phyloP scores from a whole-genome alignment of 2,329 filamentous ascomycete genomes.

The Talaromyces sp. region DNA sequence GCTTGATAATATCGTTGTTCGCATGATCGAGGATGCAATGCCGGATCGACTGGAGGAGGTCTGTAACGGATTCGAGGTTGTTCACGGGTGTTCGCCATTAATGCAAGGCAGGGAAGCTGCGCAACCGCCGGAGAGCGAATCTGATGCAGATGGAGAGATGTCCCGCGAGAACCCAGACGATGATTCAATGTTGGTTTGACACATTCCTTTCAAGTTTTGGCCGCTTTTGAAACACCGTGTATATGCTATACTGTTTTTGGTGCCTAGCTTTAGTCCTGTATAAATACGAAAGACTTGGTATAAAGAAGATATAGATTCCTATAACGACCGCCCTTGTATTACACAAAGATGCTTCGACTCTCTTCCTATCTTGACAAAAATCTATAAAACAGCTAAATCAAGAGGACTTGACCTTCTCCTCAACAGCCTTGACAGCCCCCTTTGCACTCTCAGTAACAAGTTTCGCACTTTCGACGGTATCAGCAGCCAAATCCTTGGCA shows the following conservation, averaged over 20 bases:
- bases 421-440: constrained; percentile 6
- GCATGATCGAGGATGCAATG: constrained; percentile 23
- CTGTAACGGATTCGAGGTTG: neutral
- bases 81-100: neutral
- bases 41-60: neutral
- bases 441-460: constrained; percentile 6
- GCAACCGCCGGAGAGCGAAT: neutral
- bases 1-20: constrained; percentile 21
- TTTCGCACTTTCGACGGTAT: constrained; percentile 12
- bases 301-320: neutral
- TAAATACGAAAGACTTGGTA: neutral
- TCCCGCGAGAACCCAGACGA: neutral
- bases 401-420: constrained; percentile 15
- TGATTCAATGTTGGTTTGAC: neutral
- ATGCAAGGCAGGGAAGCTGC: neutral
- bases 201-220: neutral
- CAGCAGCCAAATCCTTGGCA: constrained; percentile 33
- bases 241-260: neutral
- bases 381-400: neutral
- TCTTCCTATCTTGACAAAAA: neutral
- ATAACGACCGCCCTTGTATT: neutral
- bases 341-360: neutral
- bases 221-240: neutral
- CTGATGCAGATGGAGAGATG: neutral
- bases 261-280: neutral